Percentiles rank a stretch among this genome's conserved stretches.
Evolutionary conservation across 805 yeast species (phyloP).

Genomic region (Kazachstania psychrophila): DNA sequence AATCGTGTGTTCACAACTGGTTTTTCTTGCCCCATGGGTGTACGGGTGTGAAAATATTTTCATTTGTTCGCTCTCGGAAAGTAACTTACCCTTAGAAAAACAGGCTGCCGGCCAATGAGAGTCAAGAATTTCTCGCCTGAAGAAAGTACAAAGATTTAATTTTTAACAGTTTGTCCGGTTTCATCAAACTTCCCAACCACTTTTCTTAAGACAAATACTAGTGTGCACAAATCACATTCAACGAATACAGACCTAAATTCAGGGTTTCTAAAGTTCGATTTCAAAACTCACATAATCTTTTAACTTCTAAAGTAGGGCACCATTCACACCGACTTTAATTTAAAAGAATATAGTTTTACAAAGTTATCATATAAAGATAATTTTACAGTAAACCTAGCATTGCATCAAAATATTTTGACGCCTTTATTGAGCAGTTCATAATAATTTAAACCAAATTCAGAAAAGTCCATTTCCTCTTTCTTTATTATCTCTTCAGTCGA

Average conservation of each 20-base stretch:
- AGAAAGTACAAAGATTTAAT: slow-evolving; percentile 8
- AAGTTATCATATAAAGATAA: too few relatives aligned
- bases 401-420: slow-evolving; percentile 24
- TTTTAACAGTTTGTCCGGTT: slow-evolving; percentile 4
- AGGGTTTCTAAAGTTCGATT: slow-evolving; percentile 1
- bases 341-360: too few relatives aligned
- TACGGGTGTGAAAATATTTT: not conserved
- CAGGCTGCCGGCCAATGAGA: slow-evolving; percentile 18
- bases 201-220: not conserved
- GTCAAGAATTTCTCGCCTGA: slow-evolving; percentile 3
- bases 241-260: slow-evolving; percentile 1
- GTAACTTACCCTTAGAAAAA: slow-evolving; percentile 7
- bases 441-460: too few relatives aligned
- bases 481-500: too few relatives aligned
- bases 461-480: too few relatives aligned
- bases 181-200: slow-evolving; percentile 4
- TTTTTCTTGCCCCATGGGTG: not conserved
- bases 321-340: too few relatives aligned
- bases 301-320: too few relatives aligned
- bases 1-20: too few relatives aligned
- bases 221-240: not conserved
- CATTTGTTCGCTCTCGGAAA: not conserved
- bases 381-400: too few relatives aligned
- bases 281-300: not conserved
- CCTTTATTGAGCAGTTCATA: slow-evolving; percentile 27